Percentiles rank a stretch among this genome's conserved stretches.
These are phyloP conservation scores for Cyberlindnera misumaiensis DNA, from an alignment of 805 yeast genomes.

Conservation along the genomic window DNA sequence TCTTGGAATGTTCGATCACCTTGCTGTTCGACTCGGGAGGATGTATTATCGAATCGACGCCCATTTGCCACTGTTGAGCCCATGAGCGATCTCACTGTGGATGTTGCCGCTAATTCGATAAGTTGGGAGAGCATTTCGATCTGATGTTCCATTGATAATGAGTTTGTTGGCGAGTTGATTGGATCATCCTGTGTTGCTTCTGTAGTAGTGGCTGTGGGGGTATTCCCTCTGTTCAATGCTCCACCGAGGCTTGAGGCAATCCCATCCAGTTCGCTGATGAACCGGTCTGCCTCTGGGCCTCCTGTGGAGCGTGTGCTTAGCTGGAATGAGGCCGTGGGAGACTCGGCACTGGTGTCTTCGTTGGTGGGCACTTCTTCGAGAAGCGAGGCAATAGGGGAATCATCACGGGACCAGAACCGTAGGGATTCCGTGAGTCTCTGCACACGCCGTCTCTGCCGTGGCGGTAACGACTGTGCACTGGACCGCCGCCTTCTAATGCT, in stretches of 20 bases:
- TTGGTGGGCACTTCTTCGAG: background rate
- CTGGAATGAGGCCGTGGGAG: background rate
- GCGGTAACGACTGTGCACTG: conserved; percentile 13
- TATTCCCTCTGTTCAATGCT: too few species aligned
- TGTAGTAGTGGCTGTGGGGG: too few species aligned
- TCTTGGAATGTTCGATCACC: conserved; percentile 31
- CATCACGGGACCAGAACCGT: conserved; percentile 13
- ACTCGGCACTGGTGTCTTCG: background rate
- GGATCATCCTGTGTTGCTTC: too few species aligned
- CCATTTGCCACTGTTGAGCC: conserved; percentile 25
- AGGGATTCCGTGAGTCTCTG: conserved; percentile 8
- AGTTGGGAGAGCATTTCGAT: conserved; percentile 36
- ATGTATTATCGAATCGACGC: conserved; percentile 24
- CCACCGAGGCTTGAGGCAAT: conserved; percentile 16
- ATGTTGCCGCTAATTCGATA: conserved; percentile 38
- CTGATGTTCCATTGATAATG: conserved; percentile 24
- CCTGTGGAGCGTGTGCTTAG: background rate
- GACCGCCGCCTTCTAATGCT: conserved; percentile 18
- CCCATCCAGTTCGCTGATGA: conserved; percentile 19
- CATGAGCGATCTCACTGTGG: conserved; percentile 35
- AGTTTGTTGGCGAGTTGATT: too few species aligned
- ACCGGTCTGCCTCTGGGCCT: conserved; percentile 1
- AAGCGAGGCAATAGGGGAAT: background rate
- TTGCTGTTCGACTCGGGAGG: conserved; percentile 6
- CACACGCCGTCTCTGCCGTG: conserved; percentile 20